A percentile compares a stretch with the other conserved stretches of the same genome.
Conservation (phyloP, 177 flowering plant genomes). For the Telopea speciosissima region DNA sequence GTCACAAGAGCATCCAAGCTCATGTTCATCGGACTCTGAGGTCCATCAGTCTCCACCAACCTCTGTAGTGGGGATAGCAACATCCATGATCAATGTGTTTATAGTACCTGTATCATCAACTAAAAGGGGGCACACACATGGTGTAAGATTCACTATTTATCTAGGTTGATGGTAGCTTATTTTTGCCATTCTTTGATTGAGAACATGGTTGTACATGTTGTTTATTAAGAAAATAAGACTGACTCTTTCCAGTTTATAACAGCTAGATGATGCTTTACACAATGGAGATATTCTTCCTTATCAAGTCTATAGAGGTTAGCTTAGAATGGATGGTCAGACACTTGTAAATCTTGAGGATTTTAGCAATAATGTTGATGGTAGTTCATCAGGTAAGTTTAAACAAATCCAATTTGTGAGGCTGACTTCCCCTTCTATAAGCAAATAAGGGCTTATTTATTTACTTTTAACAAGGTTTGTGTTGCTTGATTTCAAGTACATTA, state of each 20-base stretch:
- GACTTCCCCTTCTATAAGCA: background rate
- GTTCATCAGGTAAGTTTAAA: constrained; percentile 55
- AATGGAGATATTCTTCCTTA: constrained; percentile 76
- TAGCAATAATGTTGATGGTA: constrained; percentile 80
- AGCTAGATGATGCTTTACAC: constrained; percentile 73
- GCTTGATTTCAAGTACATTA: constrained; percentile 60
- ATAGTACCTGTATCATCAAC: no score
- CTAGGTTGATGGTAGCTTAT: constrained; percentile 69
- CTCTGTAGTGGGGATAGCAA: no score
- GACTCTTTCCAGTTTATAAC: constrained; percentile 14
- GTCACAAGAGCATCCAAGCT: no score
- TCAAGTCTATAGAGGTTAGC: constrained; percentile 67
- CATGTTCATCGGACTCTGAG: no score
- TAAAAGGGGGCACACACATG: no score
- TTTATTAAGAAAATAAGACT: constrained; percentile 4
- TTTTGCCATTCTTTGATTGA: background rate
- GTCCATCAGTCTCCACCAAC: no score
- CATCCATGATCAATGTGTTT: no score
- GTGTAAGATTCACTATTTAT: no score
- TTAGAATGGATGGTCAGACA: constrained; percentile 97
- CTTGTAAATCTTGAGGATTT: constrained; percentile 91
- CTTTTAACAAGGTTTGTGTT: constrained; percentile 5
- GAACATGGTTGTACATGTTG: background rate
- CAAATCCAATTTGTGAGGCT: background rate
- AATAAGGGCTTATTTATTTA: background rate